Evolutionary conservation across 495 filamentous ascomycete species (phyloP), one percentile per base, ranked within the genome.

Genomic region (Penicillium dipodomyicola): DNA sequence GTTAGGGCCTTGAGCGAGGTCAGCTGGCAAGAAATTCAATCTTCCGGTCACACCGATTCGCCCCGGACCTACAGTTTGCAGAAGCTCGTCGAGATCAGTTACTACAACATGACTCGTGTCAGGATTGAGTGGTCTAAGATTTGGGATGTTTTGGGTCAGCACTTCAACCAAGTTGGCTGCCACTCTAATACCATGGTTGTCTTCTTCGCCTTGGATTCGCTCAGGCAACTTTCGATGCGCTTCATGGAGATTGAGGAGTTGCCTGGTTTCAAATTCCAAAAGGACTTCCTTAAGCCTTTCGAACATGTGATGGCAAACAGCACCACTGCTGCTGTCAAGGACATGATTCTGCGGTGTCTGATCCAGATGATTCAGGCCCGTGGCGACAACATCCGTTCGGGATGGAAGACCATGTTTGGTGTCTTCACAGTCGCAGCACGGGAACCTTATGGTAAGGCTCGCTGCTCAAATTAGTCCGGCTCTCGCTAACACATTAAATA

Each of bases 371-470:
- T 99, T 41, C 95, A 97, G 72, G 92, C 94, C 23, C 82, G 89
- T 58, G 94, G 94, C 9, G 85, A 96, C 63, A 97, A 97, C 60
- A 97, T 99, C 62, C 87, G 92, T 11, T 96, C 92, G 17, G 94
- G 94, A 29, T 99, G 94, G 94, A 86, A 94, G 71, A 97, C 94
- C 12, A 97, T 99, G 92, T 97, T 99, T 76, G 94, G 92, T 10
- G 95, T 96, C 37, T 97, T 99, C 69, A 96, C 93, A 4, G 90
- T 96, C 25, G 95, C 94, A 19, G 94, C 94, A 22, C 82, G 87
- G 51, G 94, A 99, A 64, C 91, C 87, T 37, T 93, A 96, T 69
- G 84, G 84, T 85, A 75, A 58, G 77, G 58, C 50, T 57, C 37
- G 5, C 40, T 30, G 9, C 8, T 37, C n/a, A 15, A 35, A 15